Evolutionary conservation across 2,329 filamentous ascomycete species (phyloP), one percentile per base, ranked within the genome.

Genomic region (Zymoseptoria pseudotritici): DNA sequence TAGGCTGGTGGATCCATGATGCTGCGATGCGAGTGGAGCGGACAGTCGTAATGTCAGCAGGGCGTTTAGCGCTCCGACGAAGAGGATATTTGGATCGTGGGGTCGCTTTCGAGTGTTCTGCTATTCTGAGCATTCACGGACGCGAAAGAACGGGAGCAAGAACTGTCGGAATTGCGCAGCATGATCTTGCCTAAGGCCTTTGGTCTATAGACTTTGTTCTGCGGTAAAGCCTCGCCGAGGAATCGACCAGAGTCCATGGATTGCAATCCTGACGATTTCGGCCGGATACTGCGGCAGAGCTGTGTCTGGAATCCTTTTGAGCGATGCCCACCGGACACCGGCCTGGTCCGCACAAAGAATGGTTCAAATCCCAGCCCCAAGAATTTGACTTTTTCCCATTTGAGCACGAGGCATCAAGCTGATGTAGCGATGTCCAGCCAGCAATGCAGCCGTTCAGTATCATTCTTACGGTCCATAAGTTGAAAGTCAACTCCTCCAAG

Each of bases 1-100:
- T 73, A 73, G 2, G 70, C 63, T 9, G 71, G 71, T 29, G 70
- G 71, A 5, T 65, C 61, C 24, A 64, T 64, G 63, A 65, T 66
- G 22, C 24, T 24, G 22, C 52, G 9, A 29, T 46, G 36, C 36
- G 17, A 17, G 11, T 46, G 36, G 13, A 46, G 11, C 36, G 36
- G 36, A 6, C 36, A 17, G 36, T 17, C 7, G 36, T n/a, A 46
- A 17, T 46, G 36, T 17, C 26, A 29, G 8, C 7, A 29, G 26
- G 26, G 26, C 26, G 13, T 7, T 42, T n/a, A 17, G 17, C 13
- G 36, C 5, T 46, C 17, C 36, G 36, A 46, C 13, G 17, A 46
- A 7, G 36, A 46, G 36, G 13, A 46, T 13, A 46, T 46, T 6
- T 46, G 36, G 17, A 13, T 17, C 17, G 36, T n/a, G 17, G 36